Conservation (phyloP, 192 early-diverging fungal genomes). For the Phycomyces nitens region DNA sequence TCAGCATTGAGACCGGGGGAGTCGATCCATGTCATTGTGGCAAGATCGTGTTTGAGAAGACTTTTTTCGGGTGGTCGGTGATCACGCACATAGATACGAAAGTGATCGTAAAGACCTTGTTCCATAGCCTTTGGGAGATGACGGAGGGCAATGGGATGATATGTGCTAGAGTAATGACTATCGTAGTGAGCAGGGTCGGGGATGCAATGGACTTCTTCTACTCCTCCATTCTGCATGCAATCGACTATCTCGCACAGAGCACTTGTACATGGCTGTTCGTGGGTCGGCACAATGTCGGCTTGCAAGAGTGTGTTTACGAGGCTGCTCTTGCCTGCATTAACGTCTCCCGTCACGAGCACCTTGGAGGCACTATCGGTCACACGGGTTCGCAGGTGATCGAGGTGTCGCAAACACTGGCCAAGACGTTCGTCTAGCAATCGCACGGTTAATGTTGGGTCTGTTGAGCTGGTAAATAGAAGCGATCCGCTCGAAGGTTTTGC, state of each 20-base stretch:
- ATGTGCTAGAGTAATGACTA: constrained; percentile 64
- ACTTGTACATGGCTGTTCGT: constrained; percentile 97
- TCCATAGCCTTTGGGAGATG: constrained; percentile 77
- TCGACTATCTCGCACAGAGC: constrained; percentile 93
- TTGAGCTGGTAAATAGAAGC: not conserved
- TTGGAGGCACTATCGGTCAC: constrained; percentile 86
- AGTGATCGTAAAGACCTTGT: constrained; percentile 75
- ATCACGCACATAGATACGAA: constrained; percentile 84
- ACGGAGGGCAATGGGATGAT: constrained; percentile 54
- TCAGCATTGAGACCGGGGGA: constrained; percentile 97
- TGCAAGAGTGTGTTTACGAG: constrained; percentile 89
- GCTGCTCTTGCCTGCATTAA: constrained; percentile 96
- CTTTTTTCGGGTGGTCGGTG: constrained; percentile 51
- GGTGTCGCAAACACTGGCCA: constrained; percentile 61
- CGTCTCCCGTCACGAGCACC: constrained; percentile 93
- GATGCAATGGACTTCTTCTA: constrained; percentile 89
- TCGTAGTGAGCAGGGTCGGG: constrained; percentile 61
- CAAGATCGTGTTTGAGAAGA: constrained; percentile 85
- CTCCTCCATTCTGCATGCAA: constrained; percentile 75
- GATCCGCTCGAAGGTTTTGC: not conserved
- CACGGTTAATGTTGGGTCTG: not conserved
- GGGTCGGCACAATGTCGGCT: constrained; percentile 76
- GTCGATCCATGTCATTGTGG: constrained; percentile 92
- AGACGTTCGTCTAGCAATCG: constrained; percentile 63
- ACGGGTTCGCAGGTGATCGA: constrained; percentile 76